A percentile compares a stretch with the other conserved stretches of the same genome.
phyloP scores from a whole-genome alignment of 148 eudicot genomes.

The Rhododendron kiyosumense region DNA sequence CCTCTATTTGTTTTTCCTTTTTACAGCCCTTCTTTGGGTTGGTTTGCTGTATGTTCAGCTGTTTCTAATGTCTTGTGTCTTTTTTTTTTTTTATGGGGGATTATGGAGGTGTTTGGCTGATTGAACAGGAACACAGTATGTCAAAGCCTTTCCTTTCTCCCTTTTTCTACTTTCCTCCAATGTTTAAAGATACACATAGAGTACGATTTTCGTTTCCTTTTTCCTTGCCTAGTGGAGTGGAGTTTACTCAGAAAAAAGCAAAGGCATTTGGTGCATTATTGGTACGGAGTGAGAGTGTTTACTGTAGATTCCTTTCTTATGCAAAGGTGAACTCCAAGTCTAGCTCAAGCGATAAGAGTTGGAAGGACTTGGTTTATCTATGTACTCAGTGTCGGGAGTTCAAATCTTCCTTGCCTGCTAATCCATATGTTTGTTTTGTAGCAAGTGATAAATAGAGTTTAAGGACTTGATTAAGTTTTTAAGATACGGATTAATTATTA shows the following conservation, averaged over 20 bases:
- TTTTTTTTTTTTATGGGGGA: background rate
- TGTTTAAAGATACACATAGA: background rate
- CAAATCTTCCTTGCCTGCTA: no score
- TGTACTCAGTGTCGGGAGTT: no score
- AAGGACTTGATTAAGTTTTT: no score
- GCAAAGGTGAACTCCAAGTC: no score
- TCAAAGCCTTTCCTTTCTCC: background rate
- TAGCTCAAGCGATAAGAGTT: no score
- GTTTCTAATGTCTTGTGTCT: background rate
- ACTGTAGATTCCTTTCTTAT: no score
- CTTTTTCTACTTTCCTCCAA: background rate
- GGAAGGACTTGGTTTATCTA: no score
- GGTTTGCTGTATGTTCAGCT: background rate
- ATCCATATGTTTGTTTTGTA: no score
- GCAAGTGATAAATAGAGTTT: no score
- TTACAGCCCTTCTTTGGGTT: background rate
- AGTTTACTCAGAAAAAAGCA: no score
- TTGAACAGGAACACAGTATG: background rate
- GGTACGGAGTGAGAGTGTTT: background rate
- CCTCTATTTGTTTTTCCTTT: background rate
- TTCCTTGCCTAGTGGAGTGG: background rate
- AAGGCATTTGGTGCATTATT: no score
- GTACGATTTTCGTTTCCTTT: background rate
- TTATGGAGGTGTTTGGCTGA: conserved; percentile 2
- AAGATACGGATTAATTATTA: no score